Percentiles rank a stretch among this genome's conserved stretches.
These are phyloP conservation scores for Draba incana DNA, from an alignment of 345 rosid species.

Conservation along the genomic window DNA sequence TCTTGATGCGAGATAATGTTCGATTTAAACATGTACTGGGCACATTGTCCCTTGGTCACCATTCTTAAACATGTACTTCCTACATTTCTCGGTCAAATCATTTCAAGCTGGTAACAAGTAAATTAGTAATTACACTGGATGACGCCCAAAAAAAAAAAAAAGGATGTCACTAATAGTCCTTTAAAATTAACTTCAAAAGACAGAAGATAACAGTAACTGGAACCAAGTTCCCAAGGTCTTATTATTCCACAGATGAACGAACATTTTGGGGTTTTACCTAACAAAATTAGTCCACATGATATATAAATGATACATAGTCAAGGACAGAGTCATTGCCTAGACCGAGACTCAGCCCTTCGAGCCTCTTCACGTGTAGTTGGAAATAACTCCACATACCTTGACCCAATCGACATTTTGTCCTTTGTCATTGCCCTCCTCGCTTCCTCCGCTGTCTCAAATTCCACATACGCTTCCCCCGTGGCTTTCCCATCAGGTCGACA, in stretches of 20 bases:
- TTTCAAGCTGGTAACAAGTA: not conserved
- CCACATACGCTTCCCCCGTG: constrained; percentile 91
- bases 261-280: constrained; percentile 23
- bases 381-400: constrained; percentile 86
- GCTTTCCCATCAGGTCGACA: constrained; percentile 95
- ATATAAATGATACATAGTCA: constrained; percentile 33
- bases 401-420: constrained; percentile 90
- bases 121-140: not conserved
- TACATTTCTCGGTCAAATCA: too few species aligned
- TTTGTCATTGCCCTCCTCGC: constrained; percentile 84
- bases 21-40: not conserved
- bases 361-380: constrained; percentile 86
- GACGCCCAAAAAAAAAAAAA: not conserved
- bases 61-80: not conserved
- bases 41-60: too few species aligned
- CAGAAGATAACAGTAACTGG: not conserved
- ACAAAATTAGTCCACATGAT: constrained; percentile 26
- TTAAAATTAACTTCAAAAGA: not conserved
- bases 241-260: constrained; percentile 19
- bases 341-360: constrained; percentile 86
- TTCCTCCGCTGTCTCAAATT: constrained; percentile 75
- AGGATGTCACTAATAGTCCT: not conserved
- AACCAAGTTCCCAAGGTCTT: not conserved
- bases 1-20: not conserved
- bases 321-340: constrained; percentile 65